Conservation (phyloP, 768 basidiomycete genomes). For the Pleurotus djamor region DNA sequence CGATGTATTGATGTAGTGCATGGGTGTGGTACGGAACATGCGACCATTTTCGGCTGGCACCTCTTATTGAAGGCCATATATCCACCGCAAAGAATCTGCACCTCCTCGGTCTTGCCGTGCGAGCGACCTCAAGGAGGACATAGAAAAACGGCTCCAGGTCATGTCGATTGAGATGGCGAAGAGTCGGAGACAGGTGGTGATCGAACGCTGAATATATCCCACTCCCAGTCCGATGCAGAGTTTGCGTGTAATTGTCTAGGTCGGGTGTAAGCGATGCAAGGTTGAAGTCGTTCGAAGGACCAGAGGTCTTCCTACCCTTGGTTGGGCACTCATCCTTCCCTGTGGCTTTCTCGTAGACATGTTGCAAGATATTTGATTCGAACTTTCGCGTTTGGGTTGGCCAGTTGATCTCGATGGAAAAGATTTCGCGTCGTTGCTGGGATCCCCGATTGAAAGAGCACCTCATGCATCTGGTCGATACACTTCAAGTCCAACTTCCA, state of each 20-base stretch:
- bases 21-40: no score
- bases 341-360: no score
- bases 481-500: neutral
- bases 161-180: neutral
- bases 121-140: neutral
- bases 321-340: neutral
- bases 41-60: no score
- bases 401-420: slow-evolving; percentile 1
- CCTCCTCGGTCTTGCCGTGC: neutral
- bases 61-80: no score
- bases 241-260: neutral
- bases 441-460: neutral
- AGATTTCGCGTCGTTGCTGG: neutral
- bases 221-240: neutral
- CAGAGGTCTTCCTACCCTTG: neutral
- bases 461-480: neutral
- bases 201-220: neutral
- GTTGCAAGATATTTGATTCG: neutral
- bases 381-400: neutral
- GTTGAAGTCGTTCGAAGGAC: neutral
- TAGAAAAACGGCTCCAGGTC: slow-evolving; percentile 4
- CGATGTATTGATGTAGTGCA: no score
- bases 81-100: no score
- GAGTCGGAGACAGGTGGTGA: neutral
- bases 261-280: neutral